These are phyloP conservation scores for Penicillium sclerotiorum DNA, from an alignment of 2,329 filamentous ascomycete species.

Conservation along the genomic window DNA sequence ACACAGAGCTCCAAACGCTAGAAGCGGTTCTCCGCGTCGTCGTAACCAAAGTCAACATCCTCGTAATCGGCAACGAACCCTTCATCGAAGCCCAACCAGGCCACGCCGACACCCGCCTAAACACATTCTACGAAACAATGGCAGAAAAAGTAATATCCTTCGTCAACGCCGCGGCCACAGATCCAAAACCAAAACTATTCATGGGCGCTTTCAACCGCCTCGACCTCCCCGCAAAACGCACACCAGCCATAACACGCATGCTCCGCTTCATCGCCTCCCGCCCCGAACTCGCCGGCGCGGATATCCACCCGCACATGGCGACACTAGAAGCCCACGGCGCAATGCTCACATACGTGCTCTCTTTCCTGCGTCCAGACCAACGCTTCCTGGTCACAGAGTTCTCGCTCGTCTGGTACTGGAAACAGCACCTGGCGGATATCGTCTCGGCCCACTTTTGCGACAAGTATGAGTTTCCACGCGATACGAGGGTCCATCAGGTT, in stretches of 20 bases:
- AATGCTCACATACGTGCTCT: conserved; percentile 16
- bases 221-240: conserved; percentile 15
- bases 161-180: not conserved
- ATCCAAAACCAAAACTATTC: conserved; percentile 10
- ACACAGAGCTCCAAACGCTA: conserved; percentile 8
- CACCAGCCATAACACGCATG: conserved; percentile 11
- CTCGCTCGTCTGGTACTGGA: conserved; percentile 19
- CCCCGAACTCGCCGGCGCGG: conserved; percentile 13
- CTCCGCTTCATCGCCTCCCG: conserved; percentile 14
- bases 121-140: conserved; percentile 15
- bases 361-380: conserved; percentile 12
- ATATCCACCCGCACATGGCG: conserved; percentile 17
- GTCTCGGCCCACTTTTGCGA: conserved; percentile 6
- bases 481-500: conserved; percentile 8
- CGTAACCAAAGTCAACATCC: conserved; percentile 15
- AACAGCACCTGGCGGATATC: conserved; percentile 10
- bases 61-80: conserved; percentile 21
- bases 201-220: conserved; percentile 20
- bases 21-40: conserved; percentile 9
- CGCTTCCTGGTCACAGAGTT: conserved; percentile 17
- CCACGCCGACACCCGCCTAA: conserved; percentile 6
- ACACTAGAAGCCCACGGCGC: conserved; percentile 6
- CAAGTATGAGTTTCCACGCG: conserved; percentile 7
- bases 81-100: conserved; percentile 16
- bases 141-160: conserved; percentile 12